Conservation (phyloP, 202 grass and related monocot genomes). For the Zoysia matrella region DNA sequence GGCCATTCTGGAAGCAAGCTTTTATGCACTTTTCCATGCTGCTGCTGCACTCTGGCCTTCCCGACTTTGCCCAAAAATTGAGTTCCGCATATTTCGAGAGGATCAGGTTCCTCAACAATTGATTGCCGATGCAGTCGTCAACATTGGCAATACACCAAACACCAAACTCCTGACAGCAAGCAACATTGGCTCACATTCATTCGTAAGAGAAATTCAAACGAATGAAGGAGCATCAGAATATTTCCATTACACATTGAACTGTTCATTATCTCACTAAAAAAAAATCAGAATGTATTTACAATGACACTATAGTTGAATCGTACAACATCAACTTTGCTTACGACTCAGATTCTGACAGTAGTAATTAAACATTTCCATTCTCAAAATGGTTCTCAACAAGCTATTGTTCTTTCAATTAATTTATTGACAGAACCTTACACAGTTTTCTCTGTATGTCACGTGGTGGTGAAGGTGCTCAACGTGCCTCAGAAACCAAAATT, state of each 20-base stretch:
- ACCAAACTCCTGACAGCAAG: background rate
- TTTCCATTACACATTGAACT: background rate
- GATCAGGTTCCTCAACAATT: too few relatives aligned
- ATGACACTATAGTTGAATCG: background rate
- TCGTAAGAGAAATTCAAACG: too few relatives aligned
- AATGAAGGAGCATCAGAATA: too few relatives aligned
- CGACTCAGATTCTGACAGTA: background rate
- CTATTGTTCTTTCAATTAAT: slow-evolving; percentile 28
- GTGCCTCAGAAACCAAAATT: slow-evolving; percentile 37
- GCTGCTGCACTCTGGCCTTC: too few relatives aligned
- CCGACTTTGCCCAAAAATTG: too few relatives aligned
- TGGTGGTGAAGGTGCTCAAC: background rate
- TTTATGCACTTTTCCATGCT: too few relatives aligned
- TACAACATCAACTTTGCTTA: slow-evolving; percentile 1
- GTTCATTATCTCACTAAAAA: background rate
- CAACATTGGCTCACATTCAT: background rate
- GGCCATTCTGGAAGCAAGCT: too few relatives aligned
- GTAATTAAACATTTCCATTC: background rate
- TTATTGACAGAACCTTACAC: slow-evolving; percentile 32
- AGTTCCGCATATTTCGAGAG: too few relatives aligned
- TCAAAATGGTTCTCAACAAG: slow-evolving; percentile 11
- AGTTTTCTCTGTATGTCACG: background rate
- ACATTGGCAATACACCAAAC: background rate
- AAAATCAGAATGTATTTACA: slow-evolving; percentile 11
- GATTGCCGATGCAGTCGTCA: too few relatives aligned